Evolutionary conservation across 106 monocot species (phyloP), one percentile per base, ranked within the genome.

Genomic region (Xerophyta viscosa): DNA sequence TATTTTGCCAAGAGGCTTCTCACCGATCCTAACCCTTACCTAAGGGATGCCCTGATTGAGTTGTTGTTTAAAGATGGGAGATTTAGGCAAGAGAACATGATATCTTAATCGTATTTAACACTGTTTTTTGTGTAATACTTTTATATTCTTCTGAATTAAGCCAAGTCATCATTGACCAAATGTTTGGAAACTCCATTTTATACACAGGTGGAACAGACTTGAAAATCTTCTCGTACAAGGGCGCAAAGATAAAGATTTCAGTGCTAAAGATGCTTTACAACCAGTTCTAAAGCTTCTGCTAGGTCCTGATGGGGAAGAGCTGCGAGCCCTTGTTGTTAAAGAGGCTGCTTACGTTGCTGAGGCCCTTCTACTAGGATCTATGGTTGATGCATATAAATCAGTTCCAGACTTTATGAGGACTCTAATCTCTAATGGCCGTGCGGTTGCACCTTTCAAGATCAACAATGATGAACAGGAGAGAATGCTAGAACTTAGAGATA

Each of bases 1-100:
- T 90, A 98, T 76, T 98, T 98, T 72, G 98, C 98, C 18, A 98
- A 98, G 70, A 79, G 98, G 64, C 90, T 98, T 61, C 77, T 98
- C 19, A 98, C 98, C 49, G 98, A 98, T 74, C 86, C 90, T 20
- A 90, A 98, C 73, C 98, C 98, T 63, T 98, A 98, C 66, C 98
- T 98, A n/a, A 76, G 98, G 75, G 98, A 98, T 74, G 85, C 98
- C 48, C 82, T 98, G 21, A 75, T 98, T 69, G 90, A 98, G 69
- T 65, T 98, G 45, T 63, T 98, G 54, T 98, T 98, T 77, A 98
- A 98, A 71, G 90, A 98, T 74, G 90, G 98, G 23, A 89, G 84
- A 86, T 98, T 98, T 71, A 98, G 98, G 98, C 47, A 72, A 58
- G 46, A 20, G 51, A 52, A 26, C 17, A 30, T 41, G 23, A 10